Percentiles rank a stretch among this genome's conserved stretches.
These are phyloP conservation scores for Chlorella vulgaris DNA, from an alignment of 139 green algal genomes.

Conservation along the genomic window DNA sequence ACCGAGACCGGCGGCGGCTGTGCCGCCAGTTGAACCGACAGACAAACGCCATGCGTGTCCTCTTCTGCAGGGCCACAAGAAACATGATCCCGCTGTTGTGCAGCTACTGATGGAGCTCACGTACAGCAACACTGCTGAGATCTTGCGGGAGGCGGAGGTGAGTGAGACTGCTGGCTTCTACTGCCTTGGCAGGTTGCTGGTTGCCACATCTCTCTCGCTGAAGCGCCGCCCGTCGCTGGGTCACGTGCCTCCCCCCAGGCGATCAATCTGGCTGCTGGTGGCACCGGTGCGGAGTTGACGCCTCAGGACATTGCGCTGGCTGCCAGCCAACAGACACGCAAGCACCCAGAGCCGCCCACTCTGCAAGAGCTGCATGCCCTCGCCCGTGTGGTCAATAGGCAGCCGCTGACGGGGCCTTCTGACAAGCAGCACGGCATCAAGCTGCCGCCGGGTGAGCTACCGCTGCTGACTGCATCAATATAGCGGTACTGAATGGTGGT, in stretches of 20 bases:
- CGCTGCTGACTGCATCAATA: background rate
- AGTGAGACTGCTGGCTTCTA: background rate
- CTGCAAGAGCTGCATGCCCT: constrained; percentile 14
- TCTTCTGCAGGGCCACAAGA: constrained; percentile 64
- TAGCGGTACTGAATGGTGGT: too few species aligned
- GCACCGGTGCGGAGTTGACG: constrained; percentile 4
- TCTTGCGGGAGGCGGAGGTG: constrained; percentile 78
- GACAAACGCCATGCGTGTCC: background rate
- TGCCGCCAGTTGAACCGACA: background rate
- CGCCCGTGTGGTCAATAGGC: background rate
- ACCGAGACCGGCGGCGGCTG: background rate
- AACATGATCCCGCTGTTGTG: constrained; percentile 81
- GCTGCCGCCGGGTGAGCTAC: constrained; percentile 12
- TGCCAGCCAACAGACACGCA: background rate
- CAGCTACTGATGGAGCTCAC: constrained; percentile 84
- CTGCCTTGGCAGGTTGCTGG: background rate
- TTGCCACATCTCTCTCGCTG: too few species aligned
- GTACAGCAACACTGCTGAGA: constrained; percentile 75
- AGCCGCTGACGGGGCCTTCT: constrained; percentile 6
- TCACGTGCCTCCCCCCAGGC: background rate
- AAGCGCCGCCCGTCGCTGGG: background rate
- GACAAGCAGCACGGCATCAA: constrained; percentile 34
- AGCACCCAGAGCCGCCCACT: background rate
- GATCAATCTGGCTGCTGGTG: constrained; percentile 17
- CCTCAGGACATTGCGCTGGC: constrained; percentile 20